A percentile compares a stretch with the other conserved stretches of the same genome.
Evolutionary conservation across 768 basidiomycete genomes (phyloP).

Genomic region (Xerocomellus dryophilus): DNA sequence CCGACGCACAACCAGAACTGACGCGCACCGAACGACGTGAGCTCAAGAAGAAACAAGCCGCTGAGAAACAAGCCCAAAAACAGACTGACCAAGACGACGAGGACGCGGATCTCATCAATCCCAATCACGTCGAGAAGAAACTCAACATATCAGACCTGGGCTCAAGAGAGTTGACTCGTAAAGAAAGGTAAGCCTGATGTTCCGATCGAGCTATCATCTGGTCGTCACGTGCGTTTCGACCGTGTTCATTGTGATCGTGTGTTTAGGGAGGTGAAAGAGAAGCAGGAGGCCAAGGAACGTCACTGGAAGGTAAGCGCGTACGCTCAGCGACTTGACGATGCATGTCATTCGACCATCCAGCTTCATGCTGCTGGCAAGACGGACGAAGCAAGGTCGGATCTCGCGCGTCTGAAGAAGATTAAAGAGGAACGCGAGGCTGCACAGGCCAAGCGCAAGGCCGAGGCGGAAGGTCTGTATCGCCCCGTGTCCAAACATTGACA

Average conservation of each 20-base stretch:
- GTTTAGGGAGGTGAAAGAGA: slow-evolving; percentile 84
- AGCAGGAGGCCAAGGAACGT: slow-evolving; percentile 80
- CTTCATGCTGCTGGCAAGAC: slow-evolving; percentile 83
- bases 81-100: slow-evolving; percentile 51
- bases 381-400: slow-evolving; percentile 83
- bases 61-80: slow-evolving; percentile 40
- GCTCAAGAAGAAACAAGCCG: slow-evolving; percentile 77
- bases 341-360: slow-evolving; percentile 33
- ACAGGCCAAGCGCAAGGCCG: slow-evolving; percentile 83
- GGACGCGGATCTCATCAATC: slow-evolving; percentile 73
- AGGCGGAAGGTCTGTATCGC: slow-evolving; percentile 67
- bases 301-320: slow-evolving; percentile 72
- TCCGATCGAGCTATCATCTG: not conserved
- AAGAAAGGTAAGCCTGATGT: slow-evolving; percentile 51
- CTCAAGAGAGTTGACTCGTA: slow-evolving; percentile 58
- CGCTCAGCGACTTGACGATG: not conserved
- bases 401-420: slow-evolving; percentile 83
- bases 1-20: slow-evolving; percentile 49
- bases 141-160: slow-evolving; percentile 74
- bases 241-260: not conserved
- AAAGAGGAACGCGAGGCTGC: slow-evolving; percentile 85
- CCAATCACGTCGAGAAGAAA: slow-evolving; percentile 73
- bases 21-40: slow-evolving; percentile 71
- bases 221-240: not conserved
- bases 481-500: not conserved